Evolutionary conservation across 2,329 filamentous ascomycete genomes (phyloP).

Genomic region (Aspergillus tamarii): DNA sequence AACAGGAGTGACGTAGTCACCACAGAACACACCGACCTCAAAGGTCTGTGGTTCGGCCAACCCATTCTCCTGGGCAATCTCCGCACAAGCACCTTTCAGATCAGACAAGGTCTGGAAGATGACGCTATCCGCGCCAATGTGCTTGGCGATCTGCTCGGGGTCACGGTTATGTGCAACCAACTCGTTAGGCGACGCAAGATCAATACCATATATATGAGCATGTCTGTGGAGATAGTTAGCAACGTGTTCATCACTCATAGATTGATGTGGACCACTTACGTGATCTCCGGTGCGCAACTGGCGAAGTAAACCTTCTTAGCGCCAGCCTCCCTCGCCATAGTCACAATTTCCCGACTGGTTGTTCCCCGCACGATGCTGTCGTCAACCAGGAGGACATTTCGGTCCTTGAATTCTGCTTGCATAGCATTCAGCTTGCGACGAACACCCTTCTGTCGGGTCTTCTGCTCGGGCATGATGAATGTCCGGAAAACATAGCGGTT

Average conservation of each 20-base stretch:
- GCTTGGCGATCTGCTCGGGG: slow-evolving; percentile 62
- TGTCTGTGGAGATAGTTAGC: slow-evolving; percentile 48
- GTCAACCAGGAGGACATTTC: slow-evolving; percentile 81
- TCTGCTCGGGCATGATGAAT: slow-evolving; percentile 85
- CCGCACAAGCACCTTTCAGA: slow-evolving; percentile 76
- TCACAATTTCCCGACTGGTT: slow-evolving; percentile 76
- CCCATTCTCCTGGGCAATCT: slow-evolving; percentile 62
- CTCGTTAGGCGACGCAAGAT: slow-evolving; percentile 71
- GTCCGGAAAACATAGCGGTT: slow-evolving; percentile 88
- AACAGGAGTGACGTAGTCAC: slow-evolving; percentile 81
- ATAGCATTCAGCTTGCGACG: slow-evolving; percentile 89
- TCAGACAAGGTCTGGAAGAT: slow-evolving; percentile 78
- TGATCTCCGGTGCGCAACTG: slow-evolving; percentile 80
- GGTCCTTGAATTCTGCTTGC: slow-evolving; percentile 78
- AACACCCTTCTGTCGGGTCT: slow-evolving; percentile 79
- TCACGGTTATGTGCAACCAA: slow-evolving; percentile 72
- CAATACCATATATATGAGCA: slow-evolving; percentile 85
- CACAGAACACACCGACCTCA: slow-evolving; percentile 90
- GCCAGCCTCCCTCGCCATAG: slow-evolving; percentile 82
- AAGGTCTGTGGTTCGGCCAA: slow-evolving; percentile 65
- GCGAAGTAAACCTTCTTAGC: slow-evolving; percentile 82
- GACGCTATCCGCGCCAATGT: slow-evolving; percentile 75
- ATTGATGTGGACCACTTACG: slow-evolving; percentile 37
- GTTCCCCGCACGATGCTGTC: slow-evolving; percentile 89
- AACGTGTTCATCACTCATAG: not conserved